phyloP scores from a whole-genome alignment of 2,329 filamentous ascomycete genomes.

The Rachicladosporium sp. region DNA sequence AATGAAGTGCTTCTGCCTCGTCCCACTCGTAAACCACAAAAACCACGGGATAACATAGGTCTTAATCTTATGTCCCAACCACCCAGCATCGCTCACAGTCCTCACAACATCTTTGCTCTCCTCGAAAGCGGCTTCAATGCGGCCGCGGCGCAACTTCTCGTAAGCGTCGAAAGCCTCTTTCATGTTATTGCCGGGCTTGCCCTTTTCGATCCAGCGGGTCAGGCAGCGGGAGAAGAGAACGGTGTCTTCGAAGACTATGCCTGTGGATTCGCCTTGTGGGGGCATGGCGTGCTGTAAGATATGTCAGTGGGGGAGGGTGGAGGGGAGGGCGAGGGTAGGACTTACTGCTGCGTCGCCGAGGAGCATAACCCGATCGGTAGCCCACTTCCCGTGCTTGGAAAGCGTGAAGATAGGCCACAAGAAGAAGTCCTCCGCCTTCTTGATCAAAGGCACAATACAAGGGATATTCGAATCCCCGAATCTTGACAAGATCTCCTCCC shows the following conservation, averaged over 20 bases:
- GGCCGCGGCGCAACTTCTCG: conserved; percentile 31
- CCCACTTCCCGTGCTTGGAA: conserved; percentile 32
- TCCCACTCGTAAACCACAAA: conserved; percentile 31
- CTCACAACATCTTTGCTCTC: conserved; percentile 35
- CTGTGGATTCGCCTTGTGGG: conserved; percentile 39
- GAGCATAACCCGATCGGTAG: conserved; percentile 31
- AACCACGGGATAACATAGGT: conserved; percentile 35
- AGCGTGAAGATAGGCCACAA: conserved; percentile 37
- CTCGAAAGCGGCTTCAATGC: conserved; percentile 35
- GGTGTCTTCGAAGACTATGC: conserved; percentile 41
- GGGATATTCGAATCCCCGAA: conserved; percentile 29
- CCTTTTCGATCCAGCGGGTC: conserved; percentile 30
- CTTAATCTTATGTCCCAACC: conserved; percentile 34
- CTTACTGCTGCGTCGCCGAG: conserved; percentile 33
- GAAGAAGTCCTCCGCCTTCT: conserved; percentile 30
- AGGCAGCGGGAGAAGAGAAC: conserved; percentile 36
- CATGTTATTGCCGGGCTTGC: conserved; percentile 22
- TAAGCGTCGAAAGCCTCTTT: conserved; percentile 38
- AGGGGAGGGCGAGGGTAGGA: not conserved
- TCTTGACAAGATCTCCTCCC: conserved; percentile 28
- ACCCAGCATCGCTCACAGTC: conserved; percentile 33
- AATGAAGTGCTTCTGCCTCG: conserved; percentile 32
- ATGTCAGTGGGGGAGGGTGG: not conserved
- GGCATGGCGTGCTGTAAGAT: conserved; percentile 34
- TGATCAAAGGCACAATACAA: conserved; percentile 27